phyloP scores from a whole-genome alignment of 371 early-diverging fungal species.

The Gilbertella persicaria region DNA sequence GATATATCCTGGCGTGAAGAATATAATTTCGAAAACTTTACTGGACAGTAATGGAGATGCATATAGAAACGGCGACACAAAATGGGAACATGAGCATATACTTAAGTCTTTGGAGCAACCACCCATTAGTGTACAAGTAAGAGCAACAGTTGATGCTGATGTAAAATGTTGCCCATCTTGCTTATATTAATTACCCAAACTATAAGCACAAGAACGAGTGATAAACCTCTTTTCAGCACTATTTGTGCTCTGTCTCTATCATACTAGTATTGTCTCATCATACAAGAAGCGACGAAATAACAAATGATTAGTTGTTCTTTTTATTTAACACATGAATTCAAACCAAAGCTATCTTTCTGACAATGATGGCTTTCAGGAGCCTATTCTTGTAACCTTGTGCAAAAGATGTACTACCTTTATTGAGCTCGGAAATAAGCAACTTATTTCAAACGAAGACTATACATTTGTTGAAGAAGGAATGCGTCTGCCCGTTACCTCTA shows the following conservation, averaged over 20 bases:
- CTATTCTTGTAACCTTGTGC: neutral
- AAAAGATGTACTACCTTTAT: neutral
- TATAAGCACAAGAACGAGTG: slow-evolving; percentile 10
- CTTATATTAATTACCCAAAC: slow-evolving; percentile 13
- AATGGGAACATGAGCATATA: slow-evolving; percentile 19
- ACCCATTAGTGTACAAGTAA: slow-evolving; percentile 18
- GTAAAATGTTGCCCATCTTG: slow-evolving; percentile 13
- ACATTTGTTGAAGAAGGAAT: neutral
- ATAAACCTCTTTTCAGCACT: slow-evolving; percentile 5
- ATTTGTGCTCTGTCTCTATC: slow-evolving; percentile 17
- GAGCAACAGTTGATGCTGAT: slow-evolving; percentile 17
- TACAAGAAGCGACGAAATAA: slow-evolving; percentile 16
- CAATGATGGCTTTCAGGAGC: neutral
- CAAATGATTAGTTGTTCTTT: too few species aligned
- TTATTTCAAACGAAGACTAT: neutral
- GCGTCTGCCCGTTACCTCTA: neutral
- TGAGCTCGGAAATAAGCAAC: neutral
- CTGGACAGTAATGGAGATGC: slow-evolving; percentile 14
- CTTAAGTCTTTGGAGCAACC: slow-evolving; percentile 16
- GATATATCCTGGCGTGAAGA: slow-evolving; percentile 22
- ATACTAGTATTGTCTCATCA: slow-evolving; percentile 20
- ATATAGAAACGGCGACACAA: slow-evolving; percentile 18
- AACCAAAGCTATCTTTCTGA: neutral
- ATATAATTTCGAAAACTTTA: slow-evolving; percentile 12
- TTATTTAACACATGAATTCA: too few species aligned